These are phyloP conservation scores for Cyberlindnera bimundalis DNA, from an alignment of 805 yeast genomes.

Conservation along the genomic window DNA sequence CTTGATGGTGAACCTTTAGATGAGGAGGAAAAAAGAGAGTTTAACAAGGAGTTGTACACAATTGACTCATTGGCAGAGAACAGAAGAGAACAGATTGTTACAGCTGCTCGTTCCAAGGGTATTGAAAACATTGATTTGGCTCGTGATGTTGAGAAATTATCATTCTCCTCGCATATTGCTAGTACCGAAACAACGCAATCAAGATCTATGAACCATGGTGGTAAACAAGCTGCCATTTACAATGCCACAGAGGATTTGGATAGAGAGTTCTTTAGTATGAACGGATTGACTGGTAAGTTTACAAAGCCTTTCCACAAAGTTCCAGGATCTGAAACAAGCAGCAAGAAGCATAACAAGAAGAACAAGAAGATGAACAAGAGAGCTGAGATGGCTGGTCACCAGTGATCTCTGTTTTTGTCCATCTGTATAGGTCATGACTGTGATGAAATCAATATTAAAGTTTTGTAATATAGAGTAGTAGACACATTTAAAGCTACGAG, in stretches of 20 bases:
- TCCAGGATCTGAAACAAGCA: constrained; percentile 31
- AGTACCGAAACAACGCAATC: constrained; percentile 43
- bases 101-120: constrained; percentile 58
- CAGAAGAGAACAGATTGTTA: constrained; percentile 66
- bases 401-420: neutral
- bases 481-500: too few relatives aligned
- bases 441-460: constrained; percentile 4
- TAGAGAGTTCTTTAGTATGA: constrained; percentile 77
- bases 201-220: constrained; percentile 65
- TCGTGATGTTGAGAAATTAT: constrained; percentile 64
- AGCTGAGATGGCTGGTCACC: constrained; percentile 9
- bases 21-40: constrained; percentile 53
- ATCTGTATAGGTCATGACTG: constrained; percentile 5
- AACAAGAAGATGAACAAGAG: constrained; percentile 44
- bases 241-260: constrained; percentile 83
- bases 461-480: too few relatives aligned
- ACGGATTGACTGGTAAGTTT: constrained; percentile 57
- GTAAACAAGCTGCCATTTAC: constrained; percentile 74
- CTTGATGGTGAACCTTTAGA: constrained; percentile 42
- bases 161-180: constrained; percentile 76
- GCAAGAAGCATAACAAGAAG: constrained; percentile 74
- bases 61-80: constrained; percentile 63
- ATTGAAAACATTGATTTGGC: constrained; percentile 58
- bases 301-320: constrained; percentile 71
- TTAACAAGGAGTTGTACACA: constrained; percentile 73